Evolutionary conservation across 306 rosid species (phyloP).

Genomic region (Trifolium fragiferum): DNA sequence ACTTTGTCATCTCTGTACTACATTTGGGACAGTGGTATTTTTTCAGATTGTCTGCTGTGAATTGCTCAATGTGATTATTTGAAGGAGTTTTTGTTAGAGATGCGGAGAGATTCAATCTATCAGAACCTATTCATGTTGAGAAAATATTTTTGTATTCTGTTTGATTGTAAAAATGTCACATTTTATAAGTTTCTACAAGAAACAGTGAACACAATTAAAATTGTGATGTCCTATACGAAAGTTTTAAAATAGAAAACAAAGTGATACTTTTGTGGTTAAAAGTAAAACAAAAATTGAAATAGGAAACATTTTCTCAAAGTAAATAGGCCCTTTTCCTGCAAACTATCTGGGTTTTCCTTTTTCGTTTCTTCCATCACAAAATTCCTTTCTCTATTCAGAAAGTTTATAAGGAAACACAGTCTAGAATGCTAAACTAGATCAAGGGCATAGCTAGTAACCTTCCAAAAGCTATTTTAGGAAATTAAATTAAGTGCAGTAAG

Average conservation of each 20-base stretch:
- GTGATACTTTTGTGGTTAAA: constrained; percentile 2
- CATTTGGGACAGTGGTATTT: constrained; percentile 17
- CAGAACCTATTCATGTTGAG: neutral
- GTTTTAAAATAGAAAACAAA: neutral
- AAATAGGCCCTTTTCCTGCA: constrained; percentile 1
- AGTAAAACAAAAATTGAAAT: neutral
- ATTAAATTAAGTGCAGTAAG: constrained; percentile 27
- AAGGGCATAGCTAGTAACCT: neutral
- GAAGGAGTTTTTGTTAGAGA: constrained; percentile 8
- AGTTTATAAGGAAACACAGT: neutral
- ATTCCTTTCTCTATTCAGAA: neutral
- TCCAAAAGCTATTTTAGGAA: neutral
- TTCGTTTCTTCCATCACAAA: neutral
- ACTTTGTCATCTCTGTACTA: constrained; percentile 11
- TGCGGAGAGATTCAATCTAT: constrained; percentile 5
- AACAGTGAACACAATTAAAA: neutral
- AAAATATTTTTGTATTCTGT: neutral
- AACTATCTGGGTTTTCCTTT: constrained; percentile 6
- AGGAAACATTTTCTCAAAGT: constrained; percentile 6
- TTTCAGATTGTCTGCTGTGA: constrained; percentile 1
- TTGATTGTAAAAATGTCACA: neutral
- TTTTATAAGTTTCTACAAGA: neutral
- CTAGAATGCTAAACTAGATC: constrained; percentile 4
- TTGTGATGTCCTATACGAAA: neutral
- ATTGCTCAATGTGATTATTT: neutral